A percentile compares a stretch with the other conserved stretches of the same genome.
phyloP scores from a whole-genome alignment of 768 basidiomycete genomes.

The Coprinellus micaceus region DNA sequence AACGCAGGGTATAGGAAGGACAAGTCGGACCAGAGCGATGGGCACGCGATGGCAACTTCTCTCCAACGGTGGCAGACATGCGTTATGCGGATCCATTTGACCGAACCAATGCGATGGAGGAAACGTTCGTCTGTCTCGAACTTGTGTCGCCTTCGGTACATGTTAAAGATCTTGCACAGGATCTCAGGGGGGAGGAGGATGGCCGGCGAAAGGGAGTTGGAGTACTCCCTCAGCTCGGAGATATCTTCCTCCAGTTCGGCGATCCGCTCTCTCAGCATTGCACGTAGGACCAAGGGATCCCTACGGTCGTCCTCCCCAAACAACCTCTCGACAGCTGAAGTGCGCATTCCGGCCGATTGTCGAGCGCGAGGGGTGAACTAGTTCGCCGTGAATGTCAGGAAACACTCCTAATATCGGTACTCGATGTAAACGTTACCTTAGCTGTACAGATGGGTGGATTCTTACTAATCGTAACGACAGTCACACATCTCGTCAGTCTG shows the following conservation, averaged over 20 bases:
- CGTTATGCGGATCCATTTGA: background rate
- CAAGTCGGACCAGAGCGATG: background rate
- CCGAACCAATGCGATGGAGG: background rate
- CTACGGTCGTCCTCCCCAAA: background rate
- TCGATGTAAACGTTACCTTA: too few relatives aligned
- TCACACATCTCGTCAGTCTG: too few relatives aligned
- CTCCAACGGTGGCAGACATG: constrained; percentile 1
- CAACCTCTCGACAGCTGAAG: too few relatives aligned
- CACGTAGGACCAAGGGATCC: background rate
- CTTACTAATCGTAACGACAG: too few relatives aligned
- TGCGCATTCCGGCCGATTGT: too few relatives aligned
- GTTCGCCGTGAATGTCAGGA: too few relatives aligned
- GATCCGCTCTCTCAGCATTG: background rate
- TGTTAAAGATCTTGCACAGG: background rate
- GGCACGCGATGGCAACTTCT: background rate
- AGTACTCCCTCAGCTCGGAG: background rate
- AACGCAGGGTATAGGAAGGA: background rate
- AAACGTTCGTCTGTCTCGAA: background rate
- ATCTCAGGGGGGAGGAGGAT: constrained; percentile 1
- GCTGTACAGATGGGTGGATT: too few relatives aligned
- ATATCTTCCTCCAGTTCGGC: background rate
- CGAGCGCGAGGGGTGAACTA: too few relatives aligned
- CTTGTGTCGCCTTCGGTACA: background rate
- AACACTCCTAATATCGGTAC: too few relatives aligned
- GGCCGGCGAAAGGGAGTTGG: background rate